Conservation (phyloP, 2,329 filamentous ascomycete species). For the Microcyclosporella mali region DNA sequence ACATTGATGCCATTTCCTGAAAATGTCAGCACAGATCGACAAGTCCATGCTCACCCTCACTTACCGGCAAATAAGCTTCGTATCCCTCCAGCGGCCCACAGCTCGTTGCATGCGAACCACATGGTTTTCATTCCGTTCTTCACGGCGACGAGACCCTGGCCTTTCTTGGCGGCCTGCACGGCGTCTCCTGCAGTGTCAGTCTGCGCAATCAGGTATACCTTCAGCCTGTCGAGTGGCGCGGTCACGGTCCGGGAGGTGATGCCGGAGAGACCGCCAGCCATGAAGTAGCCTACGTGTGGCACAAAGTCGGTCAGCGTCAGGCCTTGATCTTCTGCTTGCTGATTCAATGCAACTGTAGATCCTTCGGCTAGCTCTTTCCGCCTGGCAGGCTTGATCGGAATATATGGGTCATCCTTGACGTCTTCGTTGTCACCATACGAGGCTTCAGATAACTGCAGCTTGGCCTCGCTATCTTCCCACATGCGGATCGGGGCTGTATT, state of each 20-base stretch:
- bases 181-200: constrained; percentile 59
- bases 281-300: constrained; percentile 92
- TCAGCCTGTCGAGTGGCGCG: constrained; percentile 90
- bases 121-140: constrained; percentile 65
- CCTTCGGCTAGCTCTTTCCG: constrained; percentile 22
- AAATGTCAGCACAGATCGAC: constrained; percentile 1
- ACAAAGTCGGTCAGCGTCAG: constrained; percentile 53
- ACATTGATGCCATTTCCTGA: constrained; percentile 93
- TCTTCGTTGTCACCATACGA: constrained; percentile 13
- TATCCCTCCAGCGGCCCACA: constrained; percentile 81
- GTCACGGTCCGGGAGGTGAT: constrained; percentile 93
- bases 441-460: constrained; percentile 13
- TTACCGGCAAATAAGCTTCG: constrained; percentile 87
- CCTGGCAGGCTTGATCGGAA: constrained; percentile 30
- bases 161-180: constrained; percentile 62
- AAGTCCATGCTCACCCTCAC: constrained; percentile 23
- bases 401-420: constrained; percentile 27
- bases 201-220: constrained; percentile 95
- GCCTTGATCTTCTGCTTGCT: constrained; percentile 17
- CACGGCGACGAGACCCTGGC: constrained; percentile 58
- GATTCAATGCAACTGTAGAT: constrained; percentile 3
- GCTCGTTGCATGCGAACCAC: constrained; percentile 63
- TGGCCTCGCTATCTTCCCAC: constrained; percentile 19
- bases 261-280: constrained; percentile 90
- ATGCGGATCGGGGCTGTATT: constrained; percentile 16